Percentiles rank a stretch among this genome's conserved stretches.
phyloP scores from a whole-genome alignment of 805 yeast genomes.

The Candida pseudoglaebosa region DNA sequence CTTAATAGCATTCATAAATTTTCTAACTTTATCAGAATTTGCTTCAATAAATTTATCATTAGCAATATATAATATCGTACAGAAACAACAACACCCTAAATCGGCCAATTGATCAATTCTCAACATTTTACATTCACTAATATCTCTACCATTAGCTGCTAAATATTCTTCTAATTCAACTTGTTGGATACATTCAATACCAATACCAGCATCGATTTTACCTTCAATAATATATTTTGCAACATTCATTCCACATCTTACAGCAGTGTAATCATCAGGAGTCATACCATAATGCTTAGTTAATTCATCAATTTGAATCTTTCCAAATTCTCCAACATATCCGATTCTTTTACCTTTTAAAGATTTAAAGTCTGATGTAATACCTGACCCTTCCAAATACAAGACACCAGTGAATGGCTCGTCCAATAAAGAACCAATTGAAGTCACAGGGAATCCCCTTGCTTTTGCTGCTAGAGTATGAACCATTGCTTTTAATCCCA shows the following conservation, averaged over 20 bases:
- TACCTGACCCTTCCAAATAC: constrained; percentile 48
- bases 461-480: constrained; percentile 59
- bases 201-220: constrained; percentile 54
- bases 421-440: constrained; percentile 51
- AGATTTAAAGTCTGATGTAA: constrained; percentile 48
- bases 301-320: constrained; percentile 54
- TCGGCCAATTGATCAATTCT: constrained; percentile 55
- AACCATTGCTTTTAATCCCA: constrained; percentile 60
- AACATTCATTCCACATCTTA: constrained; percentile 58
- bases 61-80: constrained; percentile 50
- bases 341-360: constrained; percentile 53
- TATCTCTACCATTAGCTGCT: constrained; percentile 38
- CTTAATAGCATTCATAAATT: constrained; percentile 46
- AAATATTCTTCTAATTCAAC: constrained; percentile 53
- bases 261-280: constrained; percentile 53
- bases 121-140: constrained; percentile 49
- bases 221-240: constrained; percentile 54
- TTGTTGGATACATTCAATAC: constrained; percentile 57
- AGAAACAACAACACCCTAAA: constrained; percentile 57
- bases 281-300: constrained; percentile 54
- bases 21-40: constrained; percentile 44
- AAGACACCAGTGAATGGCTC: constrained; percentile 57
- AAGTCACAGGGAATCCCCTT: constrained; percentile 53
- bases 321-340: constrained; percentile 58
- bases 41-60: constrained; percentile 46